Conservation (phyloP, 2,329 filamentous ascomycete genomes). For the Penicillium decumbens region DNA sequence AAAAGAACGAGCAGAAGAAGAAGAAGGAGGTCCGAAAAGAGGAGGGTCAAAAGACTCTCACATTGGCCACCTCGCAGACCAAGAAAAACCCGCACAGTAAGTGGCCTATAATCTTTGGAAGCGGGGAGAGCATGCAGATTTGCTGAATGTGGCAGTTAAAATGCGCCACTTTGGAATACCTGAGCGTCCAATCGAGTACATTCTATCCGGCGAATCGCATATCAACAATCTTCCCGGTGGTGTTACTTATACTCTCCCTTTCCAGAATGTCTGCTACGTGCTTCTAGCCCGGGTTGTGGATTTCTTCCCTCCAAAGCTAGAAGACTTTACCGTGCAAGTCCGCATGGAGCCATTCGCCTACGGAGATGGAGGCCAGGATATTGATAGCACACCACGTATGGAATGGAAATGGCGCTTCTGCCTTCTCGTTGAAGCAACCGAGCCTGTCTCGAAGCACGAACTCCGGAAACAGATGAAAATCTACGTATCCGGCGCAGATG, state of each 20-base stretch:
- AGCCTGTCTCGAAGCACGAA: constrained; percentile 35
- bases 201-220: constrained; percentile 47
- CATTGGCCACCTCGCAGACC: constrained; percentile 23
- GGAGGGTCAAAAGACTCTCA: constrained; percentile 27
- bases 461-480: constrained; percentile 57
- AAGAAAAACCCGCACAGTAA: constrained; percentile 43
- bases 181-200: constrained; percentile 43
- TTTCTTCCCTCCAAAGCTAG: constrained; percentile 65
- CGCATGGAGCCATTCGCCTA: constrained; percentile 46
- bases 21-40: constrained; percentile 29
- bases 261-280: constrained; percentile 68
- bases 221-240: constrained; percentile 45
- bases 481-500: constrained; percentile 59
- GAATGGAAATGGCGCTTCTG: constrained; percentile 82
- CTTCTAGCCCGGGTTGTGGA: constrained; percentile 72
- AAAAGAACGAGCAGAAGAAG: constrained; percentile 27
- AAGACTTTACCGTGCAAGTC: constrained; percentile 61
- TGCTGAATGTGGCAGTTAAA: constrained; percentile 39
- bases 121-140: not conserved
- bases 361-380: constrained; percentile 29
- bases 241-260: constrained; percentile 56
- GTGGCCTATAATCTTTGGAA: constrained; percentile 6
- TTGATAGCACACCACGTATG: constrained; percentile 17
- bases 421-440: constrained; percentile 68
- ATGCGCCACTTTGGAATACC: constrained; percentile 44